phyloP scores from a whole-genome alignment of 202 grass and related monocot genomes.

The Setaria italica region DNA sequence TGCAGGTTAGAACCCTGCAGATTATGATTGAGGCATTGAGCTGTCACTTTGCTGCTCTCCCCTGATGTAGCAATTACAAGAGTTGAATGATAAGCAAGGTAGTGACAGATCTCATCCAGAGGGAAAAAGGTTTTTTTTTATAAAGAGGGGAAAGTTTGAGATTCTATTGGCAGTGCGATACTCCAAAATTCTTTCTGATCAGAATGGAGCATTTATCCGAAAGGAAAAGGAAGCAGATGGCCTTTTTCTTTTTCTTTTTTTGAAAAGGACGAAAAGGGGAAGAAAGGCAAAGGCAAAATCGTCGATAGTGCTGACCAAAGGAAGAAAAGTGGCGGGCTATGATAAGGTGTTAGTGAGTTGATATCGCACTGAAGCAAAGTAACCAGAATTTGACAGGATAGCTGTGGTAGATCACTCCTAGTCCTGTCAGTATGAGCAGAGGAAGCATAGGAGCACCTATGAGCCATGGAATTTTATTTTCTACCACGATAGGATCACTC shows the following conservation, averaged over 20 bases:
- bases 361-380: not conserved
- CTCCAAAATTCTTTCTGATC: conserved; percentile 19
- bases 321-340: not conserved
- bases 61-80: not conserved
- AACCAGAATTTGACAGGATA: not conserved
- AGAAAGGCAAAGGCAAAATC: not conserved
- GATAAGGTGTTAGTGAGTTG: not conserved
- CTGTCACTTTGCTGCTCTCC: not conserved
- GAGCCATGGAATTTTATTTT: not conserved
- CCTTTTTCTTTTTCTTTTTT: not conserved
- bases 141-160: not conserved
- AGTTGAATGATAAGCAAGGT: not conserved
- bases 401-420: not conserved
- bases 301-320: conserved; percentile 22
- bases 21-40: not conserved
- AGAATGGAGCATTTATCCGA: not conserved
- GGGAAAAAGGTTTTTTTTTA: not conserved
- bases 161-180: not conserved
- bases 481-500: not conserved
- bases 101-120: conserved; percentile 1
- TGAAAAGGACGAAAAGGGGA: not conserved
- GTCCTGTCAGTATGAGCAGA: not conserved
- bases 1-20: not conserved
- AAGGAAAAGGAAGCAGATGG: not conserved
- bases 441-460: not conserved